A percentile compares a stretch with the other conserved stretches of the same genome.
Conservation (phyloP, 2,329 filamentous ascomycete species). For the Coniochaeta sp. region DNA sequence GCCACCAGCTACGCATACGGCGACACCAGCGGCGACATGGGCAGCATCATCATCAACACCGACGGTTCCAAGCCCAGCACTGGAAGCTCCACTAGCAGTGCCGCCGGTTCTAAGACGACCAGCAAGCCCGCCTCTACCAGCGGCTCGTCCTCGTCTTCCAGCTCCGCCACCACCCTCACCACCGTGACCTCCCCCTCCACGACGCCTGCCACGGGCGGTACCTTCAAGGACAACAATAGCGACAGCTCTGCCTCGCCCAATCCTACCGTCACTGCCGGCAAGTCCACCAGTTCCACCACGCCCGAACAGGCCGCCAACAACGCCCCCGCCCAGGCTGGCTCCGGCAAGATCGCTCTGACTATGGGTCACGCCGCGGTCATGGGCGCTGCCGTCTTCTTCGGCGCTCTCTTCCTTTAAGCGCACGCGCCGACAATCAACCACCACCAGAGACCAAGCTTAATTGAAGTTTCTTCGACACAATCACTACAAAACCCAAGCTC, state of each 20-base stretch:
- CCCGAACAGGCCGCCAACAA: conserved; percentile 4
- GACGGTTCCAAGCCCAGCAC: conserved; percentile 21
- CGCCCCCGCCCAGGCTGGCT: conserved; percentile 8
- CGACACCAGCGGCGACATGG: conserved; percentile 40
- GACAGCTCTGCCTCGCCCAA: conserved; percentile 6
- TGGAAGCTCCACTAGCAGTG: conserved; percentile 11
- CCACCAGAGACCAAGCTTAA: not conserved
- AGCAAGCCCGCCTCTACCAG: conserved; percentile 9
- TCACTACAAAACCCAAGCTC: not conserved
- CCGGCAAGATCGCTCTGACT: conserved; percentile 15
- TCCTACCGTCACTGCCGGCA: conserved; percentile 8
- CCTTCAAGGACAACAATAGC: conserved; percentile 8
- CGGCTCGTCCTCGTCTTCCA: conserved; percentile 7
- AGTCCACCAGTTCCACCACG: conserved; percentile 2
- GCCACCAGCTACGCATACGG: conserved; percentile 46
- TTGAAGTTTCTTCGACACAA: not conserved
- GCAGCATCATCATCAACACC: conserved; percentile 44
- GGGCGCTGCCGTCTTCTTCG: conserved; percentile 17
- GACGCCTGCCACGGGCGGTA: conserved; percentile 4
- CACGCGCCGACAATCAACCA: not conserved
- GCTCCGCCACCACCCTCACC: conserved; percentile 15
- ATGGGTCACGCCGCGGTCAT: conserved; percentile 13
- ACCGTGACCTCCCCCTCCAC: conserved; percentile 12
- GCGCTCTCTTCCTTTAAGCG: conserved; percentile 17
- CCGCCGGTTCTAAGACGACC: conserved; percentile 9